Conservation (phyloP, 2,329 filamentous ascomycete genomes). For the Penicillium sp. region DNA sequence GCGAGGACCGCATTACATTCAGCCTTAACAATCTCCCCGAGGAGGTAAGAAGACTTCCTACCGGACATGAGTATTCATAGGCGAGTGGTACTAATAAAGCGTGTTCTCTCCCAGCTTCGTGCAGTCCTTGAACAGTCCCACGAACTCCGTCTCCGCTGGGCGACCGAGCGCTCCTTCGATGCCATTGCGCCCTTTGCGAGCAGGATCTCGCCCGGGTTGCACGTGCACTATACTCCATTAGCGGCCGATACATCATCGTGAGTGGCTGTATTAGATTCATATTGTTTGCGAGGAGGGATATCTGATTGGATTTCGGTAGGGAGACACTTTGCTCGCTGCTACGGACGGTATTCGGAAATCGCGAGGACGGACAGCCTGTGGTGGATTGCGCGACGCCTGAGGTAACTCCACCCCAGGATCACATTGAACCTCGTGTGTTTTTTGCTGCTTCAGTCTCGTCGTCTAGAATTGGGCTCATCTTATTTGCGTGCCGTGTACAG, state of each 20-base stretch:
- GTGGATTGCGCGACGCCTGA: constrained; percentile 58
- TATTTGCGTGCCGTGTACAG: constrained; percentile 28
- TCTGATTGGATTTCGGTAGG: constrained; percentile 33
- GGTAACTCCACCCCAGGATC: constrained; percentile 35
- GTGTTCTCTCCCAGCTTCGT: constrained; percentile 52
- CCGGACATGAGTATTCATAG: no score
- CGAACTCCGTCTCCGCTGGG: constrained; percentile 79
- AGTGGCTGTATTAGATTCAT: constrained; percentile 13
- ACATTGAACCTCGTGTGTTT: background rate
- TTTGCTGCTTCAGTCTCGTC: background rate
- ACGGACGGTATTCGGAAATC: constrained; percentile 57
- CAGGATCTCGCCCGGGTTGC: constrained; percentile 75
- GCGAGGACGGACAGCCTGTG: constrained; percentile 23
- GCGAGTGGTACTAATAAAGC: background rate
- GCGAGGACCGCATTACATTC: constrained; percentile 79
- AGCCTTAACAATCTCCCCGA: constrained; percentile 70
- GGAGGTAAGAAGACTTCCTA: constrained; percentile 50
- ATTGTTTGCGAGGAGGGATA: background rate
- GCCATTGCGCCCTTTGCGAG: constrained; percentile 71
- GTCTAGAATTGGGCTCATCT: background rate
- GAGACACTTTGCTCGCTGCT: constrained; percentile 60
- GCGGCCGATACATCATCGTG: constrained; percentile 40
- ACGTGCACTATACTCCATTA: constrained; percentile 71
- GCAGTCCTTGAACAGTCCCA: constrained; percentile 64
- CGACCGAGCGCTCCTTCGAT: constrained; percentile 59